Evolutionary conservation across 2,329 filamentous ascomycete species (phyloP).

Genomic region (Domatiomyces globalis): DNA sequence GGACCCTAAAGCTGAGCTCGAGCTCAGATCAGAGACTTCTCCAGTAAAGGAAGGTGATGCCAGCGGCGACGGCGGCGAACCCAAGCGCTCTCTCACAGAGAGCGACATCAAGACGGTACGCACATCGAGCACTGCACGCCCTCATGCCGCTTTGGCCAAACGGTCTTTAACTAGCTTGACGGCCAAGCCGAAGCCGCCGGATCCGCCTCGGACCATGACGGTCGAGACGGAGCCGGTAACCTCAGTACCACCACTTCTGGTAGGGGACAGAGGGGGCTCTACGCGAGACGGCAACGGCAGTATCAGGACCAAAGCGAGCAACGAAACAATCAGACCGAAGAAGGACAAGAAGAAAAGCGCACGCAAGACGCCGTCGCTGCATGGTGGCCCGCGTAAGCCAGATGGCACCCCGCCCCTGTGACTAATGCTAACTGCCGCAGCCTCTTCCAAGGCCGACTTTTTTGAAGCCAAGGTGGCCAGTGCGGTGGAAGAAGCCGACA

Average conservation of each 20-base stretch:
- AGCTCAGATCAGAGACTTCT: constrained; percentile 32
- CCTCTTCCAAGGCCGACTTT: constrained; percentile 90
- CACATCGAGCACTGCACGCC: constrained; percentile 25
- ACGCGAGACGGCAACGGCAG: constrained; percentile 54
- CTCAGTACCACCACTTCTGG: constrained; percentile 69
- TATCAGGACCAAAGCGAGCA: constrained; percentile 72
- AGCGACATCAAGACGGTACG: constrained; percentile 24
- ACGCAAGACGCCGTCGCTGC: constrained; percentile 54
- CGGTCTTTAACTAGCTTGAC: constrained; percentile 55
- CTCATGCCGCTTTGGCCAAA: constrained; percentile 44
- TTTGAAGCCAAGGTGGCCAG: constrained; percentile 95
- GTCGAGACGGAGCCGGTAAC: constrained; percentile 94
- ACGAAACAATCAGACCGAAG: constrained; percentile 88
- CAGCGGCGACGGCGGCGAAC: constrained; percentile 27
- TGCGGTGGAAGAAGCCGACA: constrained; percentile 89
- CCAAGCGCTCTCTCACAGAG: constrained; percentile 29
- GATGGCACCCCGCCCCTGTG: constrained; percentile 8
- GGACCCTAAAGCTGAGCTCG: constrained; percentile 13
- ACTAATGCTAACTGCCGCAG: constrained; percentile 28
- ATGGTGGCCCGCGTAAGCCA: constrained; percentile 18
- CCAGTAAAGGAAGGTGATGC: constrained; percentile 28
- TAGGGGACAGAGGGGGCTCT: constrained; percentile 39
- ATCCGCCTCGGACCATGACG: constrained; percentile 79
- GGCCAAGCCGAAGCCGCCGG: constrained; percentile 57
- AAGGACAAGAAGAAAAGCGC: constrained; percentile 75